Percentiles rank a stretch among this genome's conserved stretches.
phyloP scores from a whole-genome alignment of 345 rosid species.

The Linum trigynum region DNA sequence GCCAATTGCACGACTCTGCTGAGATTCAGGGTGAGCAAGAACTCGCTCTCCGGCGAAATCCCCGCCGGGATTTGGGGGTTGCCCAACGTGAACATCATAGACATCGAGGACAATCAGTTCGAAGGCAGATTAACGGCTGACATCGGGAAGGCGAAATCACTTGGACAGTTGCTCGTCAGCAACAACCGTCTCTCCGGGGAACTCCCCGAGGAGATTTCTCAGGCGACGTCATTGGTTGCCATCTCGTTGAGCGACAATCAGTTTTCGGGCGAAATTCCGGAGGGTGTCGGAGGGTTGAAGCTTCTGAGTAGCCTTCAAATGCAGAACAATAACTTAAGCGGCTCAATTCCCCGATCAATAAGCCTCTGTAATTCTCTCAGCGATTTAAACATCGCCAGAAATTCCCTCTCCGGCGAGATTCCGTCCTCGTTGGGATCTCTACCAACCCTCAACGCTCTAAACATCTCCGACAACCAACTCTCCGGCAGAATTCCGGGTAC shows the following conservation, averaged over 20 bases:
- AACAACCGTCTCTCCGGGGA: conserved; percentile 60
- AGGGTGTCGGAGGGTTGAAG: conserved; percentile 43
- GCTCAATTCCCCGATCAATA: conserved; percentile 48
- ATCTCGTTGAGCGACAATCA: conserved; percentile 50
- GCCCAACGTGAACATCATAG: conserved; percentile 52
- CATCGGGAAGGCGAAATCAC: conserved; percentile 44
- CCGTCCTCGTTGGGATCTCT: conserved; percentile 60
- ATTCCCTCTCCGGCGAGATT: conserved; percentile 54
- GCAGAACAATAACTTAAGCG: conserved; percentile 53
- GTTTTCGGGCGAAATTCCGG: conserved; percentile 55
- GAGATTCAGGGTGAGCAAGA: conserved; percentile 67
- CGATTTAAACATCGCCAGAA: conserved; percentile 55
- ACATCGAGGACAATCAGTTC: conserved; percentile 43
- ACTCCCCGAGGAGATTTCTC: conserved; percentile 58
- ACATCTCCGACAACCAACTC: conserved; percentile 57
- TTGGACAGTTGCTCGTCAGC: conserved; percentile 35
- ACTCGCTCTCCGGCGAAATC: conserved; percentile 54
- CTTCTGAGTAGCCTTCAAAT: conserved; percentile 41
- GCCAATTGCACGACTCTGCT: conserved; percentile 42
- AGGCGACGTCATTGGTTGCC: conserved; percentile 29
- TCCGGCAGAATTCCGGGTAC: conserved; percentile 58
- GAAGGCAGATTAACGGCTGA: conserved; percentile 52
- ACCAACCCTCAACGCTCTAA: conserved; percentile 58
- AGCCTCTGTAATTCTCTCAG: conserved; percentile 57
- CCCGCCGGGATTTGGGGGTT: conserved; percentile 84